Percentiles rank a stretch among this genome's conserved stretches.
Conservation (phyloP, 2,329 filamentous ascomycete genomes). For the Berkeleyomyces basicola region DNA sequence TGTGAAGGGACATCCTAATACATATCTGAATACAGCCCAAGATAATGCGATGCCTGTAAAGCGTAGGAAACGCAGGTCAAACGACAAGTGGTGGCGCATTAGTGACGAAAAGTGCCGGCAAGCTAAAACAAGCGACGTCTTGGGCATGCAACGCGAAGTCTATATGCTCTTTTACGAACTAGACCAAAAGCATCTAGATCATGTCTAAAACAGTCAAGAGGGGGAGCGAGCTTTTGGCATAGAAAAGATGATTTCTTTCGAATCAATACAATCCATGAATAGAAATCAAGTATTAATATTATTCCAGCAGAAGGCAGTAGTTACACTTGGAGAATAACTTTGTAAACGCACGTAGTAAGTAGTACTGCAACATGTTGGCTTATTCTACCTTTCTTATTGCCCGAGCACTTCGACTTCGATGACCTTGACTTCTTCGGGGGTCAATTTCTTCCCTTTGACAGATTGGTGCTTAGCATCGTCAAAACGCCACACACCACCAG, state of each 20-base stretch:
- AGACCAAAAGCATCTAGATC: constrained; percentile 30
- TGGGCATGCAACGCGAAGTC: constrained; percentile 89
- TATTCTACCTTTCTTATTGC: constrained; percentile 9
- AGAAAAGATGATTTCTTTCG: neutral
- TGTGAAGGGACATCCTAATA: neutral
- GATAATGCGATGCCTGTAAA: neutral
- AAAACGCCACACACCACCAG: constrained; percentile 43
- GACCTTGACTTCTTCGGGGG: constrained; percentile 24
- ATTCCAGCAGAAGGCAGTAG: neutral
- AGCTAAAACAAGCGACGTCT: constrained; percentile 76
- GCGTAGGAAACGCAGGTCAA: constrained; percentile 29
- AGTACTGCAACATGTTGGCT: neutral
- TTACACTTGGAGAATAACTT: neutral
- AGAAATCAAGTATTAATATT: neutral
- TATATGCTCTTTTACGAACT: constrained; percentile 94
- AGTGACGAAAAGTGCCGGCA: constrained; percentile 96
- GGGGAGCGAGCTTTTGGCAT: neutral
- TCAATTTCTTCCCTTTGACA: constrained; percentile 19
- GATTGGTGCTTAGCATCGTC: constrained; percentile 30
- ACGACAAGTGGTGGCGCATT: constrained; percentile 87
- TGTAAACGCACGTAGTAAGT: neutral
- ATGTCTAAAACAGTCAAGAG: constrained; percentile 14
- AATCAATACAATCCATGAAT: neutral
- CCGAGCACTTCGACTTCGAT: constrained; percentile 31
- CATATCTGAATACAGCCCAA: neutral